Evolutionary conservation across 2,329 filamentous ascomycete species (phyloP), one percentile per base, ranked within the genome.

Genomic region (Gaeumannomyces sp.): DNA sequence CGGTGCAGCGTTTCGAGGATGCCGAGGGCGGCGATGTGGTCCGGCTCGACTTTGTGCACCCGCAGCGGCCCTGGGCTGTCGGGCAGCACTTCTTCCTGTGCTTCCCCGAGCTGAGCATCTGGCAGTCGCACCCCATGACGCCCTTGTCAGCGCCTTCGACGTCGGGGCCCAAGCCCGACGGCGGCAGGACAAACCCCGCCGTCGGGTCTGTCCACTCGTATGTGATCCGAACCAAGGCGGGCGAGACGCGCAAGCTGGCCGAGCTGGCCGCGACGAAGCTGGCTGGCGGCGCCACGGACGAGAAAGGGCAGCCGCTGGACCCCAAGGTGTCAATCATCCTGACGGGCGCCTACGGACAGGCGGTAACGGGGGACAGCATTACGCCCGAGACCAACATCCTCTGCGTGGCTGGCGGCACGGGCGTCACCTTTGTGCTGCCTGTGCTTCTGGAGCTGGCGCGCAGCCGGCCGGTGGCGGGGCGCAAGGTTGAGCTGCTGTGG

Each of bases 61-160:
- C 80, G 2, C 86, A 89, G 63, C 79, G 81, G 33, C 73, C 82
- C 0, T 92, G 89, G 88, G 76, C 79, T 16, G 77, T 89, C 16
- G 89, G 89, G 13, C 86, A 91, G 73, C 89, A 92, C 71, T 91
- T 89, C 73, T 91, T 86, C 70, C 77, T 91, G 22, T 89, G 83
- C 72, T 91, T 92, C 70, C 79, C 86, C 0, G 82, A 87, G 66
- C 78, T 85, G 38, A 88, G 82, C 69, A 81, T 91, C 69, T 91
- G 88, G 87, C 88, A 92, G 73, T 86, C 86, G 0, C 89, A 92
- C 70, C 89, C 89, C 0, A 89, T 91, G 71, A 91, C 88, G 0
- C 85, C 87, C 0, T 77, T 87, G 11, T 86, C 82, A 64, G 72
- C 83, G 0, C 86, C 85, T 0, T 69, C 75, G 8, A 72, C 78